Evolutionary conservation across 129 eudicot species (phyloP).

Genomic region (Daucus carota): DH1_v3.0 NC_030382.2:50476501-50477000

Average conservation of each 20-base stretch:
- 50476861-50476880: neutral
- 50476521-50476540: neutral
- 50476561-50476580: neutral
- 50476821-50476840: conserved; percentile 13
- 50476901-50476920: neutral
- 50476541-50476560: neutral
- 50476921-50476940: neutral
- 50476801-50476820: conserved; percentile 35
- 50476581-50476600: neutral
- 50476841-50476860: neutral
- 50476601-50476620: neutral
- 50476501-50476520: neutral
- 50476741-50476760: conserved; percentile 27
- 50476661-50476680: neutral
- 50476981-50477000: neutral
- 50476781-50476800: conserved; percentile 18
- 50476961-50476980: neutral
- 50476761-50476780: conserved; percentile 31
- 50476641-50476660: neutral
- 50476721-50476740: conserved; percentile 17
- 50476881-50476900: neutral
- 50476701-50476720: conserved; percentile 25
- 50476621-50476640: neutral
- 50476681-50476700: conserved; percentile 33
- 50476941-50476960: neutral